Conservation (phyloP, 352 stramenopile species). For the Achlya hypogyna region DNA sequence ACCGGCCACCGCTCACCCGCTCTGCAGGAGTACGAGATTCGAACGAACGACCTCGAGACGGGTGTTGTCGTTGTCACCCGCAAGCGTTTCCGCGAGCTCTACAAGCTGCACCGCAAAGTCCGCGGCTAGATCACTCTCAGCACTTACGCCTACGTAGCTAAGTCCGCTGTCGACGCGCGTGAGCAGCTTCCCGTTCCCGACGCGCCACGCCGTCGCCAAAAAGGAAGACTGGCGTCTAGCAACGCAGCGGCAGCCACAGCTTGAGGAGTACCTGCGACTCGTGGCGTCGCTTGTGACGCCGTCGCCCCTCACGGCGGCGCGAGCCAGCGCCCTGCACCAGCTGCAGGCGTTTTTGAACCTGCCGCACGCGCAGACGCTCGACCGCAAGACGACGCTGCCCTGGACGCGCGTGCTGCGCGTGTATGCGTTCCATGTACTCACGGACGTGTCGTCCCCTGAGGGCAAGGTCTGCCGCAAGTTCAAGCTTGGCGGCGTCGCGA, state of each 20-base stretch:
- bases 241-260: slow-evolving; percentile 51
- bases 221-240: slow-evolving; percentile 50
- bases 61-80: slow-evolving; percentile 77
- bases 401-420: slow-evolving; percentile 64
- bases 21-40: slow-evolving; percentile 72
- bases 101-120: slow-evolving; percentile 79
- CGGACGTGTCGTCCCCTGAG: slow-evolving; percentile 64
- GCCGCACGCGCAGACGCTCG: slow-evolving; percentile 52
- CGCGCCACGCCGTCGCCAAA: slow-evolving; percentile 39
- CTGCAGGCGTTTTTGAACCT: slow-evolving; percentile 76
- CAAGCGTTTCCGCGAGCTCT: slow-evolving; percentile 71
- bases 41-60: slow-evolving; percentile 76
- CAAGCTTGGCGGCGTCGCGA: slow-evolving; percentile 32
- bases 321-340: slow-evolving; percentile 65
- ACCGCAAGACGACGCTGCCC: slow-evolving; percentile 71
- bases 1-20: slow-evolving; percentile 3
- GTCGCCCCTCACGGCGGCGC: slow-evolving; percentile 60
- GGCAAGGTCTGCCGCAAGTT: slow-evolving; percentile 75
- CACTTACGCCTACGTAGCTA: slow-evolving; percentile 27
- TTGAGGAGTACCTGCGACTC: slow-evolving; percentile 71
- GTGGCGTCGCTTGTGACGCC: slow-evolving; percentile 63
- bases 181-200: slow-evolving; percentile 60
- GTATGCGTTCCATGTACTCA: slow-evolving; percentile 73
- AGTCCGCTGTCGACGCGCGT: slow-evolving; percentile 57
- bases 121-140: not conserved